Evolutionary conservation across 2,329 filamentous ascomycete genomes (phyloP).

Genomic region (Meredithiella fracta): DNA sequence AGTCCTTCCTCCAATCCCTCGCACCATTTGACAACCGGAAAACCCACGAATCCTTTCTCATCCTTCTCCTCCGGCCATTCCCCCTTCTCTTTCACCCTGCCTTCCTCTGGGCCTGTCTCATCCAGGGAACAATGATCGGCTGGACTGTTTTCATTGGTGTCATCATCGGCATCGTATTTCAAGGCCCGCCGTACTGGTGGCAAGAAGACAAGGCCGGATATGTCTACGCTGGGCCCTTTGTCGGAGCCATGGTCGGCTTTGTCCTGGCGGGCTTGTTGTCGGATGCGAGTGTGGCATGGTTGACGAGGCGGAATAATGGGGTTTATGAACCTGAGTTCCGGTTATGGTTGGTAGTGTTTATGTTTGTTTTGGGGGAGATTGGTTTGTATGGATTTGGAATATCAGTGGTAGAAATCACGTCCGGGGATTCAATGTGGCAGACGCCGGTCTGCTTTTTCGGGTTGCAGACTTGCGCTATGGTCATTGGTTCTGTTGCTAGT

Average conservation of each 20-base stretch:
- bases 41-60: conserved; percentile 57
- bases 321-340: conserved; percentile 87
- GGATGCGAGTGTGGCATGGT: conserved; percentile 51
- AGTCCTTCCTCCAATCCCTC: conserved; percentile 43
- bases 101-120: conserved; percentile 62
- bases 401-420: conserved; percentile 43
- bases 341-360: conserved; percentile 65
- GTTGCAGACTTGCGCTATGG: conserved; percentile 76
- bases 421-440: conserved; percentile 47
- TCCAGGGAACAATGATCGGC: conserved; percentile 80
- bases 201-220: conserved; percentile 69
- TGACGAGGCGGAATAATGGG: conserved; percentile 62
- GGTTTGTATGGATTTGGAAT: conserved; percentile 77
- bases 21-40: conserved; percentile 67
- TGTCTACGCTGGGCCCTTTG: conserved; percentile 69
- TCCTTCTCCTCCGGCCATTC: too few species aligned
- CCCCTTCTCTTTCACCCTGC: conserved; percentile 70
- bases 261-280: conserved; percentile 55
- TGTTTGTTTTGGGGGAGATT: conserved; percentile 58
- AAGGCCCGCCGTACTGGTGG: conserved; percentile 69
- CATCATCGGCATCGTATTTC: conserved; percentile 65
- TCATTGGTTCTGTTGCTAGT: conserved; percentile 72
- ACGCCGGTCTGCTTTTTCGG: conserved; percentile 70
- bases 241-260: conserved; percentile 69
- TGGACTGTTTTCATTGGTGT: conserved; percentile 92